Evolutionary conservation across 23 red algal species (phyloP).

Genomic region (Chondrus crispus): DNA sequence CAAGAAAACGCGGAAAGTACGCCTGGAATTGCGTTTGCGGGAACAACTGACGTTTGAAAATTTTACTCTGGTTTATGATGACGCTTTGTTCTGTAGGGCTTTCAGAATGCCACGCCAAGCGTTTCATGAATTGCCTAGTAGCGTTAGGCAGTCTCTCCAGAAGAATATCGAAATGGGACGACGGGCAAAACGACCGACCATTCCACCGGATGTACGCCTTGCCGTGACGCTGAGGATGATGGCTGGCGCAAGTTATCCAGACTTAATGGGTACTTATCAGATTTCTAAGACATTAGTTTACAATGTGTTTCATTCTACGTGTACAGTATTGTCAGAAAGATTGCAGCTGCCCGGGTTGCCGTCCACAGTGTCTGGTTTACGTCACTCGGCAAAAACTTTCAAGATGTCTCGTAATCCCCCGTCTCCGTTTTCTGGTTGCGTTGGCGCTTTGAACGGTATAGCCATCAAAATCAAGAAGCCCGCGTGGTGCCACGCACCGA

Average conservation of each 20-base stretch:
- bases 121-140: background rate
- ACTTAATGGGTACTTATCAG: background rate
- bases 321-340: background rate
- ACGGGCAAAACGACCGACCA: background rate
- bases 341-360: background rate
- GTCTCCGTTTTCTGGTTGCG: background rate
- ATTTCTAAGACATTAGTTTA: background rate
- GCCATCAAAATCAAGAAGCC: background rate
- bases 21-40: too few species aligned
- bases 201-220: background rate
- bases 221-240: background rate
- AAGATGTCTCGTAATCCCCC: background rate
- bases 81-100: background rate
- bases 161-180: slow-evolving; percentile 2
- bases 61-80: background rate
- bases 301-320: background rate
- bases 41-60: background rate
- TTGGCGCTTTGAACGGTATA: background rate
- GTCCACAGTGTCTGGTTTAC: background rate
- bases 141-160: background rate
- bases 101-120: background rate
- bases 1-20: too few species aligned
- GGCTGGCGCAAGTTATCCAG: background rate
- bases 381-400: background rate
- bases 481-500: background rate